These are phyloP conservation scores for Hemileia vastatrix DNA, from an alignment of 1,284 basidiomycete genomes.

Conservation along the genomic window DNA sequence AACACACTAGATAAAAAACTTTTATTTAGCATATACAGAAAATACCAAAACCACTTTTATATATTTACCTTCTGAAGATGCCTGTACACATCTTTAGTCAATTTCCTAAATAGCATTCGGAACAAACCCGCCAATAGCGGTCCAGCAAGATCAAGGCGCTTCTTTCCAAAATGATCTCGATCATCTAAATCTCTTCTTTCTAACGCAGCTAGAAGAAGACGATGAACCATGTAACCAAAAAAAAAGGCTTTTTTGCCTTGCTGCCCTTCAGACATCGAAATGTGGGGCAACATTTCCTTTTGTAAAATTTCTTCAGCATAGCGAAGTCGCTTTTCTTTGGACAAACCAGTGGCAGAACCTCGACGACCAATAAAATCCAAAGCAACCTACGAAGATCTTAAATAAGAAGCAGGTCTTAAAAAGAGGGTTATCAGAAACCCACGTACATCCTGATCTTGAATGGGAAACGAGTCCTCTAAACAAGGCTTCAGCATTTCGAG, in stretches of 20 bases:
- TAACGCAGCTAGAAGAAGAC: conserved; percentile 80
- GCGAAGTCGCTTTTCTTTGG: conserved; percentile 79
- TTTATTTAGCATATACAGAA: conserved; percentile 12
- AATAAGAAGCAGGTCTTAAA: neutral
- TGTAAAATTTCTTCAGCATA: conserved; percentile 97
- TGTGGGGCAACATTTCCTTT: conserved; percentile 97
- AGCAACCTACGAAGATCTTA: conserved; percentile 51
- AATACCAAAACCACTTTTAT: neutral
- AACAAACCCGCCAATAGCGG: conserved; percentile 90
- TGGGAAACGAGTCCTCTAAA: conserved; percentile 96
- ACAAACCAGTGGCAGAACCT: conserved; percentile 88
- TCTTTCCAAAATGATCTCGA: conserved; percentile 99
- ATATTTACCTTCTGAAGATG: conserved; percentile 79
- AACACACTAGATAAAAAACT: conserved; percentile 61
- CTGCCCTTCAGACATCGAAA: conserved; percentile 89
- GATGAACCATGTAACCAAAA: conserved; percentile 99
- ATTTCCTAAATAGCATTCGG: conserved; percentile 92
- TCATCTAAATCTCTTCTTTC: conserved; percentile 94
- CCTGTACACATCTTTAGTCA: conserved; percentile 93
- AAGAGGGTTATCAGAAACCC: conserved; percentile 5
- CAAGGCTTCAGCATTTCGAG: conserved; percentile 98
- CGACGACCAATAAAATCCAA: conserved; percentile 97
- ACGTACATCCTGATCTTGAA: conserved; percentile 84
- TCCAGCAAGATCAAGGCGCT: conserved; percentile 89
- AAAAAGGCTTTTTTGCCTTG: conserved; percentile 99